These are phyloP conservation scores for Mitragyna speciosa DNA, from an alignment of 257 asterid species.

Conservation along the genomic window DNA sequence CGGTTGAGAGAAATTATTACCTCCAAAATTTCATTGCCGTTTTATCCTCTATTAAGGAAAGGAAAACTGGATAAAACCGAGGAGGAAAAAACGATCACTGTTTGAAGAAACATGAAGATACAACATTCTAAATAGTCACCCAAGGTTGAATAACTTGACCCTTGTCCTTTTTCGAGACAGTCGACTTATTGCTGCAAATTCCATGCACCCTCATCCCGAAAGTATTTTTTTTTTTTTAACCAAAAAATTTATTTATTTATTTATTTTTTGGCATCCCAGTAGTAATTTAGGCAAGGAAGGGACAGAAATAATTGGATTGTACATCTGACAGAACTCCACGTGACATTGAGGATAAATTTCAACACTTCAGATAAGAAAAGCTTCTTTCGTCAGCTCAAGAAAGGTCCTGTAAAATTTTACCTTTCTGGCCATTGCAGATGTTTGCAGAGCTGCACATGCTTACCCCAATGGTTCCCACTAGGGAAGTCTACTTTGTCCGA, in stretches of 20 bases:
- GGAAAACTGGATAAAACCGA: not conserved
- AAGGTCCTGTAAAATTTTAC: not conserved
- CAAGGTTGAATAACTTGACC: too few species aligned
- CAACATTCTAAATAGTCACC: not conserved
- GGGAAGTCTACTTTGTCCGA: constrained; percentile 75
- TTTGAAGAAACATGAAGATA: not conserved
- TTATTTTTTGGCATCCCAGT: too few species aligned
- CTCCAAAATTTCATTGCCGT: not conserved
- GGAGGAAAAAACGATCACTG: not conserved
- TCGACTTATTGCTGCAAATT: not conserved
- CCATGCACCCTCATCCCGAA: not conserved
- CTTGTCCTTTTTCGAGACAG: not conserved
- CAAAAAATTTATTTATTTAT: too few species aligned
- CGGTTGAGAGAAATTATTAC: not conserved
- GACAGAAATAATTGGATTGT: not conserved
- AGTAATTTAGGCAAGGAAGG: not conserved
- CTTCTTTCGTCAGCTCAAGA: not conserved
- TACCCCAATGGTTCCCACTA: constrained; percentile 74
- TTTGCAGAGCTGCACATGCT: constrained; percentile 86
- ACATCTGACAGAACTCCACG: not conserved
- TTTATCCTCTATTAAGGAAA: not conserved
- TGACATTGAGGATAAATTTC: not conserved
- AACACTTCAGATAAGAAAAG: not conserved
- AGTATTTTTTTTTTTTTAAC: too few species aligned
- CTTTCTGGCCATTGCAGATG: constrained; percentile 46